Conservation (phyloP, 1,139 yeast genomes). For the Arxiozyma slooffiae region DNA sequence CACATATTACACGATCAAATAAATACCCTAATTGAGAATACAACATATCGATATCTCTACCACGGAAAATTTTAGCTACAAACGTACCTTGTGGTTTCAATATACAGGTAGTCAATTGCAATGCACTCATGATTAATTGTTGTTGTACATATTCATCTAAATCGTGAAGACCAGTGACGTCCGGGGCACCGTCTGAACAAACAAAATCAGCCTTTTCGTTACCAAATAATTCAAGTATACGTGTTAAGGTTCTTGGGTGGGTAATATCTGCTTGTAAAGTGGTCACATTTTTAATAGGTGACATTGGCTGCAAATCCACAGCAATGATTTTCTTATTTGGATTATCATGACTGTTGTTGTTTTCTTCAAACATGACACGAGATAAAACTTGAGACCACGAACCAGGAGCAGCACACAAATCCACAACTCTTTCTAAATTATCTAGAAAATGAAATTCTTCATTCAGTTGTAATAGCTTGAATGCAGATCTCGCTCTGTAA, state of each 20-base stretch:
- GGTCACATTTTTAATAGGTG: constrained; percentile 81
- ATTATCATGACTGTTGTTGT: constrained; percentile 21
- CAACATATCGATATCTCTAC: constrained; percentile 84
- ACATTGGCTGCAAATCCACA: constrained; percentile 94
- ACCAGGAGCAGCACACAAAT: constrained; percentile 97
- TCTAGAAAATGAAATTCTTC: constrained; percentile 75
- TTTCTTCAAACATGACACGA: constrained; percentile 45
- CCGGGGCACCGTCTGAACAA: constrained; percentile 97
- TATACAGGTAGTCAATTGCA: constrained; percentile 81
- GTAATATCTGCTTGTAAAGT: constrained; percentile 94
- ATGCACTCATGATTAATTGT: constrained; percentile 79
- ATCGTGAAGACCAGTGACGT: constrained; percentile 94
- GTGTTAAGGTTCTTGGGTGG: constrained; percentile 75
- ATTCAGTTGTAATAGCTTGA: constrained; percentile 77
- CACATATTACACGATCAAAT: constrained; percentile 82
- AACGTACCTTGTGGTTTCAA: constrained; percentile 83
- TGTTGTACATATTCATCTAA: constrained; percentile 95
- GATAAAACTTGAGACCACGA: constrained; percentile 98
- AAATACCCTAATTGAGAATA: constrained; percentile 80
- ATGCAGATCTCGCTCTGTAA: constrained; percentile 94
- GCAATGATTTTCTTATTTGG: constrained; percentile 68
- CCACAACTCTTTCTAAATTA: constrained; percentile 73
- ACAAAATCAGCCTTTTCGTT: constrained; percentile 93
- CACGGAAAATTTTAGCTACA: constrained; percentile 93
- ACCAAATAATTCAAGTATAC: constrained; percentile 69